Base-by-base conservation (phyloP, 2,329 filamentous ascomycete species). In the Thermothelomyces thermophilus region DNA sequence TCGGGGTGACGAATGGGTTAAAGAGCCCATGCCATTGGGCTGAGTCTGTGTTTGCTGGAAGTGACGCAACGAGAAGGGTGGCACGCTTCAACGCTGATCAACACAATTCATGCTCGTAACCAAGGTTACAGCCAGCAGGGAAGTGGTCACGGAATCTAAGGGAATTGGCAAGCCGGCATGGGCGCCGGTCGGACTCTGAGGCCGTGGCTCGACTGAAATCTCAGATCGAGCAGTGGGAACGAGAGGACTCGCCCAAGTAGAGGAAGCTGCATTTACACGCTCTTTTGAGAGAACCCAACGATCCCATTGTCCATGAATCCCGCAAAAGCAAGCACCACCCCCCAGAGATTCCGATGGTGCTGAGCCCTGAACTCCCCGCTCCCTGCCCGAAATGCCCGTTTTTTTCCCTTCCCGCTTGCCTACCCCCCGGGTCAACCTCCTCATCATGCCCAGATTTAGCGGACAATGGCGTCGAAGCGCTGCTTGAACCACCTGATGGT, bases 381-480 rank as follows among this genome's bases (percentile, higher is more conserved):
- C 57, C 66, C n/a, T n/a, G n/a, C n/a, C 48, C 58, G 58, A 53
- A 58, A 60, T 61, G 51, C 57, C 57, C 34, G 31, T 45, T 55
- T 59, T 58, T 56, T 48, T 50, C 46, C 53, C 51, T 39, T 52
- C 52, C 44, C 57, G 57, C 14, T 35, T 14, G 6, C 33, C 33
- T 2, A 31, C 30, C 30, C 30, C 9, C 14, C 30, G 3, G 2
- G 50, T 20, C 56, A 57, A 51, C 19, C 51, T 51, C n/a, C 47
- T 41, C 47, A 20, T 31, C 43, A 17, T 61, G 58, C 53, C 57
- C 58, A 62, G 69, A 67, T 83, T 88, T 95, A 97, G 80, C 93
- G 86, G 78, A 98, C 89, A 72, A 97, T 97, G 72, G 91, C 93
- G 73, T 97, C 90, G 84, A 95, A 96, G 75, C 90, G 84, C 68